Conservation (phyloP, 495 filamentous ascomycete species). For the Hypoxylon fuscum region DNA sequence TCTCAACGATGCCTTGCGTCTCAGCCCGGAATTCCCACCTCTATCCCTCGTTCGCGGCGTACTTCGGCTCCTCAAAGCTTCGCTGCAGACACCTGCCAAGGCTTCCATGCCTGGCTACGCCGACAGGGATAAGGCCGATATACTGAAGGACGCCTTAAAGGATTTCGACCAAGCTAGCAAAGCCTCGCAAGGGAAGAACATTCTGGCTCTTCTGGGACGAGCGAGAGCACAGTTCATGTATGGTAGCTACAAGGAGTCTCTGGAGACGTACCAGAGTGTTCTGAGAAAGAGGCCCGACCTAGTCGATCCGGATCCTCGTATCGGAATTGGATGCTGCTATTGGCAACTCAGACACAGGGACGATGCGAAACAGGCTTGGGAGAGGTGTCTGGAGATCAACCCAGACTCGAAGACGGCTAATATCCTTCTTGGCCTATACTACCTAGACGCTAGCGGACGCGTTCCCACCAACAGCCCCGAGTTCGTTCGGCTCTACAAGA, state of each 20-base stretch:
- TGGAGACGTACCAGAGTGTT: conserved; percentile 86
- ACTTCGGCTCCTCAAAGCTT: conserved; percentile 85
- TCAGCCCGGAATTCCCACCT: conserved; percentile 89
- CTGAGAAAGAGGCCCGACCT: conserved; percentile 84
- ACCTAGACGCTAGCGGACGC: conserved; percentile 82
- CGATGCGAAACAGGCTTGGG: conserved; percentile 89
- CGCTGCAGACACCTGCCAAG: conserved; percentile 79
- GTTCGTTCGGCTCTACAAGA: conserved; percentile 84
- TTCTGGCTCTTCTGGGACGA: conserved; percentile 89
- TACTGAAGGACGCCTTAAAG: conserved; percentile 82
- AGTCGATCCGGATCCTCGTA: conserved; percentile 92
- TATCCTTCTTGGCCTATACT: conserved; percentile 86
- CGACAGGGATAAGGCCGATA: conserved; percentile 80
- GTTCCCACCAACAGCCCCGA: conserved; percentile 76
- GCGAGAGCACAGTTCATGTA: conserved; percentile 84
- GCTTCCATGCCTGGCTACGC: conserved; percentile 64
- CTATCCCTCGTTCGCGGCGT: conserved; percentile 93
- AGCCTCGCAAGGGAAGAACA: conserved; percentile 81
- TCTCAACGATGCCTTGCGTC: conserved; percentile 91
- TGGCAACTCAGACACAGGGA: conserved; percentile 96
- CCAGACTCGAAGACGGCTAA: conserved; percentile 76
- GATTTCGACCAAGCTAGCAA: conserved; percentile 93
- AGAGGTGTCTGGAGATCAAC: conserved; percentile 85
- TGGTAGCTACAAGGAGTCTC: conserved; percentile 80
- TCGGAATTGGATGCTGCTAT: conserved; percentile 93